Evolutionary conservation across 805 yeast species (phyloP).

Genomic region (Saccharomyces mikatae): DNA sequence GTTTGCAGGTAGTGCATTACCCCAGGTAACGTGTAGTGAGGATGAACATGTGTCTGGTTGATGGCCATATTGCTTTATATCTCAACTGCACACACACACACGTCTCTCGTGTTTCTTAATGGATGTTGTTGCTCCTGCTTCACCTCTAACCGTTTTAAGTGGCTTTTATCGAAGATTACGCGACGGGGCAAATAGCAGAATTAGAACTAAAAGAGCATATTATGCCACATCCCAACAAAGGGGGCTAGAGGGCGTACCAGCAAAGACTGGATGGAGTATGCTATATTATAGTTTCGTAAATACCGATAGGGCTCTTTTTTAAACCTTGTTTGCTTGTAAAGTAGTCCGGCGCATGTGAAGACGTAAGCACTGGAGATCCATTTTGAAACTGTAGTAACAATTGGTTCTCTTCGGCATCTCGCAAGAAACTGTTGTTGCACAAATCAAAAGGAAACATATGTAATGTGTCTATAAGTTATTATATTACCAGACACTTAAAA

Average conservation of each 20-base stretch:
- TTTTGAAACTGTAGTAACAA: background rate
- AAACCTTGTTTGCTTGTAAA: background rate
- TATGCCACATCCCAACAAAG: background rate
- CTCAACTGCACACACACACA: background rate
- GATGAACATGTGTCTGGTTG: conserved; percentile 9
- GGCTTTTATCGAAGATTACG: background rate
- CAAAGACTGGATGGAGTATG: background rate
- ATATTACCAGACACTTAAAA: background rate
- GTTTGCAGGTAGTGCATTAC: conserved; percentile 56
- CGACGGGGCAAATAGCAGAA: background rate
- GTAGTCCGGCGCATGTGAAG: background rate
- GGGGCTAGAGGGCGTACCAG: background rate
- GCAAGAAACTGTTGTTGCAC: background rate
- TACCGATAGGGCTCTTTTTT: background rate
- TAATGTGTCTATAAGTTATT: background rate
- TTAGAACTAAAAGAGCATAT: background rate
- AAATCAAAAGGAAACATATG: background rate
- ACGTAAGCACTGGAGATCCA: background rate
- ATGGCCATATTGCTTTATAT: background rate
- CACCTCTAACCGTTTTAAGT: background rate
- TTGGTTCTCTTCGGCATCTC: background rate
- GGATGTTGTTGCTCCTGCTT: background rate
- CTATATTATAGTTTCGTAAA: background rate
- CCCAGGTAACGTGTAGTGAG: conserved; percentile 35
- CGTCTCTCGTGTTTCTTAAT: background rate